Conservation (phyloP, 2,329 filamentous ascomycete species). For the Rhynchosporium agropyri region DNA sequence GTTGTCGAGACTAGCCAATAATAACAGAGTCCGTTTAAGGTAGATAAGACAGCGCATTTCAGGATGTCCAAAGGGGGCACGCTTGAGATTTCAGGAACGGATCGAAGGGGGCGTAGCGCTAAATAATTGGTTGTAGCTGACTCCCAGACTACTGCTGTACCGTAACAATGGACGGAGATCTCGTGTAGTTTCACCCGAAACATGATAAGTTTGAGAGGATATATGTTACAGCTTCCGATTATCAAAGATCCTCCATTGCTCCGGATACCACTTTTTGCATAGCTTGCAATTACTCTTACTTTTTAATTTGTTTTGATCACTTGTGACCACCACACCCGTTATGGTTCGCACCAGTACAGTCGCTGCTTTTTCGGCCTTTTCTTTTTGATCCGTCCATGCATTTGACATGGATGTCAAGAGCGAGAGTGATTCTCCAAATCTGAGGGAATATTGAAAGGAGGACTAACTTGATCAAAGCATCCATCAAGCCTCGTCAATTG, state of each 20-base stretch:
- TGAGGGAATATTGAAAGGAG: neutral
- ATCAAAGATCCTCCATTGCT: neutral
- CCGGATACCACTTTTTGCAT: neutral
- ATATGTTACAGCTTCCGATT: neutral
- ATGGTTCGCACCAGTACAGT: conserved; percentile 27
- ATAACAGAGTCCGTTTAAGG: neutral
- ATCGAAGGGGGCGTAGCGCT: conserved; percentile 3
- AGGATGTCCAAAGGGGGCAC: neutral
- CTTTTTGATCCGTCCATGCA: conserved; percentile 20
- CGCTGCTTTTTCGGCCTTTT: conserved; percentile 29
- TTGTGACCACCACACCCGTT: conserved; percentile 10
- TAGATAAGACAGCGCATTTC: neutral
- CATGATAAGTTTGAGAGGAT: neutral
- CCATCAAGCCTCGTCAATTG: conserved; percentile 33
- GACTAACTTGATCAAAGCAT: conserved; percentile 27
- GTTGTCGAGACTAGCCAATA: neutral
- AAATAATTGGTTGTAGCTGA: neutral
- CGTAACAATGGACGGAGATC: neutral
- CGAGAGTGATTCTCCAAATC: conserved; percentile 17
- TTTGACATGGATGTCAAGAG: conserved; percentile 26
- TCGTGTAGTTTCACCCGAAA: neutral
- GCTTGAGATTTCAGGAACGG: neutral
- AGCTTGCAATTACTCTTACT: too few species aligned
- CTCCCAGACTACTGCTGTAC: conserved; percentile 4
- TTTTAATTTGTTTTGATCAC: neutral